Base-by-base conservation (phyloP, 2,329 filamentous ascomycete species). In the Aspergillus ruber region DNA sequence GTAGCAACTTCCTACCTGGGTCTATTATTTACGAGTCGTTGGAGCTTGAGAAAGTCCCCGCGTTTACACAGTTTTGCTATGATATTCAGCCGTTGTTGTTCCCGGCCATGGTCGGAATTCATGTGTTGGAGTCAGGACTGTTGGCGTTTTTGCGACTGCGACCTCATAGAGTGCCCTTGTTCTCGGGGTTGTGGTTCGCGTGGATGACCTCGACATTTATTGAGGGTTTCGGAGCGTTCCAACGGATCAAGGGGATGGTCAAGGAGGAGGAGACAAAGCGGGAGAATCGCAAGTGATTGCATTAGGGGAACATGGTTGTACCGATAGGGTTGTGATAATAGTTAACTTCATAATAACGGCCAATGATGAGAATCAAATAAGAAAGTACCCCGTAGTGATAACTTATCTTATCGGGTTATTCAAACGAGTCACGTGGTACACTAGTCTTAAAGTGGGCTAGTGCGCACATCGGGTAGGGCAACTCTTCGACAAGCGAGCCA, bases 41-140 rank as follows among this genome's bases (percentile, higher is more conserved):
- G 9, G 61, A 84, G 3, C 70, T 83, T 25, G 60, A 56, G 7
- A 63, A 70, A 35, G 79, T 83, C 45, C 82, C 83, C 0, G 72
- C 74, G 1, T 83, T 88, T 8, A 75, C 81, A 2, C 63, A 61
- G 2, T 78, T 78, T 48, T 84, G 81, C 56, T 73, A 75, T 52
- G 77, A 73, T 63, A 66, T 86, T 1, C 81, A 85, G 52, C 77
- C 77, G 43, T 62, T 70, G 12, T 70, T 91, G 38, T 71, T 85
- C 46, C 56, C 71, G 17, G 72, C 79, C 0, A 79, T 90, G 48
- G 3, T 88, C 1, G 72, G 60, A 0, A 77, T 88, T 10, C 91
- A 96, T 67, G 18, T 74, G 0, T 49, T 66, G 3, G 91, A 96
- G 72, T 69, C 75, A n/a, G 68, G 69, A 40, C 48, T 62, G 46